A percentile compares a stretch with the other conserved stretches of the same genome.
Conservation (phyloP, 257 asterid species). For the Fraxinus anomala region DNA sequence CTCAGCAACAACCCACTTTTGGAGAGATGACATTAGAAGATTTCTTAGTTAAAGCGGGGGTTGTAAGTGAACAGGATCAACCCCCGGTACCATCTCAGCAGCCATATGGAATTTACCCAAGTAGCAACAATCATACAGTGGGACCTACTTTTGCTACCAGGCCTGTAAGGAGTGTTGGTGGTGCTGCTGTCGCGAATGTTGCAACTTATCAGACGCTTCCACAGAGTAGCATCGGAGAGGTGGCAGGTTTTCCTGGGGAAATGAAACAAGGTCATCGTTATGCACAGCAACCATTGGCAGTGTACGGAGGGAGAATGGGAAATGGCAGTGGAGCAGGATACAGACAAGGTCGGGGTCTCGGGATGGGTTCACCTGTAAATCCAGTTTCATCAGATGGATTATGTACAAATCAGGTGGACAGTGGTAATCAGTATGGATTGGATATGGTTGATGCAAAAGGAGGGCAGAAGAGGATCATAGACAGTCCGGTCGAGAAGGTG, state of each 20-base stretch:
- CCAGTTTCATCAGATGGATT: constrained; percentile 68
- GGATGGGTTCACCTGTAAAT: constrained; percentile 65
- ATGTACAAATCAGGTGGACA: constrained; percentile 41
- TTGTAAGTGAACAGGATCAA: constrained; percentile 51
- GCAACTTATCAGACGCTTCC: constrained; percentile 37
- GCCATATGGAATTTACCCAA: constrained; percentile 44
- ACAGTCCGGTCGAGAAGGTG: constrained; percentile 76
- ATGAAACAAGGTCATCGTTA: constrained; percentile 47
- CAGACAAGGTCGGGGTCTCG: constrained; percentile 49
- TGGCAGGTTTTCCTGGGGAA: constrained; percentile 29
- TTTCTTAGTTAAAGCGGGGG: constrained; percentile 72
- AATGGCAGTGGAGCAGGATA: constrained; percentile 59
- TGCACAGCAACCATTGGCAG: constrained; percentile 30
- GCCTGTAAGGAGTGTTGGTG: constrained; percentile 36
- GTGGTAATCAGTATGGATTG: constrained; percentile 47
- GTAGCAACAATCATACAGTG: constrained; percentile 25
- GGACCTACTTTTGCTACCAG: constrained; percentile 35
- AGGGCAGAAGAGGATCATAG: constrained; percentile 54
- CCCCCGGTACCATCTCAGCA: constrained; percentile 35
- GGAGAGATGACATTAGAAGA: constrained; percentile 91
- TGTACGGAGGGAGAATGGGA: constrained; percentile 55
- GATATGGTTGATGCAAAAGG: constrained; percentile 42
- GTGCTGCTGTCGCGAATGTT: constrained; percentile 21
- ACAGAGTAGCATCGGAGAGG: constrained; percentile 45
- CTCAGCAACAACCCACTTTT: constrained; percentile 58